Evolutionary conservation across 1,284 basidiomycete genomes (phyloP).

Genomic region (Austroboletus niveus): DNA sequence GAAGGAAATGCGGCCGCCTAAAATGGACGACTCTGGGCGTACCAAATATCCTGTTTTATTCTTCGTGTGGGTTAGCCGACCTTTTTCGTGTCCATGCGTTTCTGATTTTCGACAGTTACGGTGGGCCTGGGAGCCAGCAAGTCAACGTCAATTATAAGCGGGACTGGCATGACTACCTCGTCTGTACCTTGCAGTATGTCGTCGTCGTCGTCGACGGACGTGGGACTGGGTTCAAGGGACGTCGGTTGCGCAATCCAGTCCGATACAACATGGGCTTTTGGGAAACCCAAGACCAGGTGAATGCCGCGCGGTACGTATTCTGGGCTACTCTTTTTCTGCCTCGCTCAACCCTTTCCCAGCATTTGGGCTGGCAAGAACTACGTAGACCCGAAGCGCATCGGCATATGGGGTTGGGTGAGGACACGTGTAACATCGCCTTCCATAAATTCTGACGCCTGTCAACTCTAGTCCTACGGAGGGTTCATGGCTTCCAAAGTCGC

Average conservation of each 20-base stretch:
- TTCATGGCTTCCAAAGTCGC: conserved; percentile 90
- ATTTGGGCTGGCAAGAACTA: conserved; percentile 76
- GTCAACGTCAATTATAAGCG: conserved; percentile 66
- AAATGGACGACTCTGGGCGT: conserved; percentile 88
- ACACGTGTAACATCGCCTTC: neutral
- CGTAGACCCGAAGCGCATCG: conserved; percentile 80
- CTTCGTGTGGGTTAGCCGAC: conserved; percentile 52
- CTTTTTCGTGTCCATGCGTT: neutral
- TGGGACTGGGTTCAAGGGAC: conserved; percentile 92
- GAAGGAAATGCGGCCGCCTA: conserved; percentile 86
- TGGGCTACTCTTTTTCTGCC: conserved; percentile 5
- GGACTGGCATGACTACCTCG: conserved; percentile 88
- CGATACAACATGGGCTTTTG: conserved; percentile 82
- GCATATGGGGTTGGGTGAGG: conserved; percentile 94
- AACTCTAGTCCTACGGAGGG: conserved; percentile 81
- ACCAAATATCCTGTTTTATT: conserved; percentile 94
- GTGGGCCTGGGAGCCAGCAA: conserved; percentile 84
- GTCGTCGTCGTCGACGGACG: conserved; percentile 88
- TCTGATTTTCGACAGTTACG: conserved; percentile 58
- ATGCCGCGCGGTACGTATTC: conserved; percentile 68
- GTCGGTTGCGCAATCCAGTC: conserved; percentile 78
- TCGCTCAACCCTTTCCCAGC: conserved; percentile 35
- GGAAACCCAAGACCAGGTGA: conserved; percentile 87
- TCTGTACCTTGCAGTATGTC: conserved; percentile 81
- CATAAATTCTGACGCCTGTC: conserved; percentile 5